Evolutionary conservation across 148 eudicot genomes (phyloP), one percentile per base, ranked within the genome.

Genomic region (Tetragonia tetragonoides): DNA sequence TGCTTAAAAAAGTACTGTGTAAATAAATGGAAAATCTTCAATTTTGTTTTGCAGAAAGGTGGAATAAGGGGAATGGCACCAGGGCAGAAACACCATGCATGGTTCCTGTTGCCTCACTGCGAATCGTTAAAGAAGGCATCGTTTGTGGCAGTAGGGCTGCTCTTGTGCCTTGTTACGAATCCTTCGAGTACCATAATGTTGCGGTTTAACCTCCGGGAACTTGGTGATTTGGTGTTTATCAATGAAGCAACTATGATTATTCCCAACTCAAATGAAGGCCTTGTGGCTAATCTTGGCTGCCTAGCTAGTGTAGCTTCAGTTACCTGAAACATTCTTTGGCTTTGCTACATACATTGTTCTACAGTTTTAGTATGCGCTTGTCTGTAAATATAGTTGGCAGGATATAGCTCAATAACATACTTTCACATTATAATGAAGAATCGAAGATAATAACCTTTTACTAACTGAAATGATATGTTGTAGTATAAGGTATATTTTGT

Each of bases 61-160:
- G 61, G 81, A 62, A 47, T 66, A 4, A 70, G 75, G 46, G 81
- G 81, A 51, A n/a, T 71, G 80, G n/a, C 62, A 46, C 68, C 53
- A 20, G 75, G 66, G 41, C 67, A 78, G 34, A 12, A 34, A 2
- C 46, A 70, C 37, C 37, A 37, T 10, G 75, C 53, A 42, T 78
- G 59, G 68, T 78, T 78, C 75, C 8, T 42, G 18, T 69, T 66
- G 80, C 68, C 68, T 4, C 59, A 70, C 57, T 44, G 56, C 42
- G 37, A 42, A 7, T 23, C 60, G 7, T 23, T 78, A 41, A 28
- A 42, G 37, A 53, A 78, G 57, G 80, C 75, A 44, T 69, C 80
- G 28, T 61, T 10, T 4, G 24, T 78, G 34, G 46, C 42, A 78
- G 47, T 37, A 15, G 12, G 42, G 54, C 46, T 42, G 4, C 17